Evolutionary conservation across 148 eudicot species (phyloP), one percentile per base, ranked within the genome.

Genomic region (Linanthus parryae): DNA sequence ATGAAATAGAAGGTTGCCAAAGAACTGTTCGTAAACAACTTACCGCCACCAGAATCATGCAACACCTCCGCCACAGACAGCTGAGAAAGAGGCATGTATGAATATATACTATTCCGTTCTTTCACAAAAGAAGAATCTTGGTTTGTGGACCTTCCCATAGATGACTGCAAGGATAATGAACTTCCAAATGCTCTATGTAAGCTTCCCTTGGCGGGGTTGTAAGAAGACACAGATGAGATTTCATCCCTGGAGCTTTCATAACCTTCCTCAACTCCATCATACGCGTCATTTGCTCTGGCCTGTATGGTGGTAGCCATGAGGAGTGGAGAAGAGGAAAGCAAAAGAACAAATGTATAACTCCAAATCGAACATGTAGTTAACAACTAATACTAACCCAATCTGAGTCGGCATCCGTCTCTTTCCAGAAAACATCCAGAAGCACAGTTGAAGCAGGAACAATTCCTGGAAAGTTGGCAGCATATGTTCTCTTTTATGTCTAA

Each of bases 241-340:
- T 92, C 96, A 62, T 92, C 99, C 62, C 82, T 77, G 22, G 85
- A 82, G 69, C 90, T 87, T 49, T 87, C 99, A 68, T 82, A 81
- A 44, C 77, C 96, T 65, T 92, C 99, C 68, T 87, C 96, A 67
- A 64, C 78, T 57, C 80, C 94, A 57, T 84, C 94, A 66, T 68
- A 73, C 57, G 71, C 49, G 66, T 87, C 99, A 76, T 81, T 79
- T 17, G 79, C 76, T 75, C 80, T 87, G 33, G 74, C 74, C 97
- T 90, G 71, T 48, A 64, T 35, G 47, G 39, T 72, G 41, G 33
- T 39, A 48, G 8, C 39, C 12, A 23, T 0, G 2, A 8, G 13
- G 35, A 36, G 13, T 2, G 18, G 13, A 19, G 18, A 15, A 8
- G 45, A 26, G 15, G 14, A 55, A 23, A 41, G 6, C 24, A n/a